Conservation (phyloP, 805 yeast species). For the Wickerhamiella siamensis region DNA sequence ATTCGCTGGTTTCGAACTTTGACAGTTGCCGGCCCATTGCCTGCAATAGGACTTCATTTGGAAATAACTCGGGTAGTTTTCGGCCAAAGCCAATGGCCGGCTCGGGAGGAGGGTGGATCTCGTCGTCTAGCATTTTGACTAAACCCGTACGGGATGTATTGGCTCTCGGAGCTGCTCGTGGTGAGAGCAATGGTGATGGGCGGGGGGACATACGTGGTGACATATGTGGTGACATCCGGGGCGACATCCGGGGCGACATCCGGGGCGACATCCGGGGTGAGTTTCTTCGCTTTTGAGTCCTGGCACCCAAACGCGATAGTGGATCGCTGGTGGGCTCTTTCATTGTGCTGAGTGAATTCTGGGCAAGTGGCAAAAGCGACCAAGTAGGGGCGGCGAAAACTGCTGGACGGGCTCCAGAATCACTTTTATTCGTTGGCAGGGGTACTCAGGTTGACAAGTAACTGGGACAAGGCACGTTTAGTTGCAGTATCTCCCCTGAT, state of each 20-base stretch:
- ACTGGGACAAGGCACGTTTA: conserved; percentile 71
- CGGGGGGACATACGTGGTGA: background rate
- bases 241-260: no score
- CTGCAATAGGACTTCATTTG: conserved; percentile 5
- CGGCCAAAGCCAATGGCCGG: conserved; percentile 11
- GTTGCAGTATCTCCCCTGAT: conserved; percentile 81
- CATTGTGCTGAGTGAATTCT: no score
- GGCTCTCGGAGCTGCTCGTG: background rate
- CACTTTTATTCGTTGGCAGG: background rate
- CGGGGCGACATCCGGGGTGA: no score
- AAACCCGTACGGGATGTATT: background rate
- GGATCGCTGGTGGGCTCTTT: no score
- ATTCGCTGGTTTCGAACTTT: conserved; percentile 1
- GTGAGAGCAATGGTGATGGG: background rate
- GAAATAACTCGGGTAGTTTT: background rate
- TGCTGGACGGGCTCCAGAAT: no score
- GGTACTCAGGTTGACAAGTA: conserved; percentile 43
- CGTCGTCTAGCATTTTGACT: background rate
- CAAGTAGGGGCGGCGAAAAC: no score
- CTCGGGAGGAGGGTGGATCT: conserved; percentile 26
- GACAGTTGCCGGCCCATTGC: background rate
- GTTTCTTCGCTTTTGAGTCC: no score
- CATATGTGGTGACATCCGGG: background rate
- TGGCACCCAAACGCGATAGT: no score
- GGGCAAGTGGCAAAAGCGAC: no score